Conservation (phyloP, 2,329 filamentous ascomycete genomes). For the Xylaria sp. region DNA sequence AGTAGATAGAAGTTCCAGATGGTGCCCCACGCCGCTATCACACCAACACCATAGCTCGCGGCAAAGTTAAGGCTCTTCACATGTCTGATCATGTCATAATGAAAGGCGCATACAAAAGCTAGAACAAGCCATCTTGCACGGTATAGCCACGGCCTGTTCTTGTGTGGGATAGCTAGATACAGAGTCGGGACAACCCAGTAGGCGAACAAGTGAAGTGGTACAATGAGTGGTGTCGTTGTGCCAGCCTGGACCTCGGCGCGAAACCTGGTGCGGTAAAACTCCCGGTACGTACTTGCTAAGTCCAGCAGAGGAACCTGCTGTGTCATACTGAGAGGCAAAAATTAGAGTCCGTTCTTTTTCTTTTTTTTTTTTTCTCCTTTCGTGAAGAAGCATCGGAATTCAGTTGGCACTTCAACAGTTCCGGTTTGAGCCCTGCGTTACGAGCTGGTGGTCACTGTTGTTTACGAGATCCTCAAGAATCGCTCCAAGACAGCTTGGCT, state of each 20-base stretch:
- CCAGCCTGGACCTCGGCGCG: constrained; percentile 45
- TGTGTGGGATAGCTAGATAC: constrained; percentile 64
- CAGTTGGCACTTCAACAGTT: not conserved
- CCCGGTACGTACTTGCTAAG: constrained; percentile 37
- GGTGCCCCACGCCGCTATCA: constrained; percentile 57
- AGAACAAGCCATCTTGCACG: constrained; percentile 57
- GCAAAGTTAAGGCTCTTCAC: constrained; percentile 59
- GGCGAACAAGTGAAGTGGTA: constrained; percentile 58
- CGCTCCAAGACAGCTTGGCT: not conserved
- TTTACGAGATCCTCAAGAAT: not conserved
- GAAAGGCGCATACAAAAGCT: constrained; percentile 49
- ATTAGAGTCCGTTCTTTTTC: not conserved
- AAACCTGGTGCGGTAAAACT: constrained; percentile 39
- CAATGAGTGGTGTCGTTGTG: constrained; percentile 52
- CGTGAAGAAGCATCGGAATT: not conserved
- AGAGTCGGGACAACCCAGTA: constrained; percentile 55
- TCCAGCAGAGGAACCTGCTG: constrained; percentile 26
- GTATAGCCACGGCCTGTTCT: constrained; percentile 56
- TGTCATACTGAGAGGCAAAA: constrained; percentile 9
- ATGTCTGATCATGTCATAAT: constrained; percentile 48
- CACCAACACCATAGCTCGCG: constrained; percentile 55
- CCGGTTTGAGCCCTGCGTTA: not conserved
- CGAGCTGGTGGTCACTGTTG: not conserved
- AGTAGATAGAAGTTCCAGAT: constrained; percentile 56
- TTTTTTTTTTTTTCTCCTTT: no score